Conservation (phyloP, 176 grass and related monocot genomes). For the Melocanna baccifera region DNA sequence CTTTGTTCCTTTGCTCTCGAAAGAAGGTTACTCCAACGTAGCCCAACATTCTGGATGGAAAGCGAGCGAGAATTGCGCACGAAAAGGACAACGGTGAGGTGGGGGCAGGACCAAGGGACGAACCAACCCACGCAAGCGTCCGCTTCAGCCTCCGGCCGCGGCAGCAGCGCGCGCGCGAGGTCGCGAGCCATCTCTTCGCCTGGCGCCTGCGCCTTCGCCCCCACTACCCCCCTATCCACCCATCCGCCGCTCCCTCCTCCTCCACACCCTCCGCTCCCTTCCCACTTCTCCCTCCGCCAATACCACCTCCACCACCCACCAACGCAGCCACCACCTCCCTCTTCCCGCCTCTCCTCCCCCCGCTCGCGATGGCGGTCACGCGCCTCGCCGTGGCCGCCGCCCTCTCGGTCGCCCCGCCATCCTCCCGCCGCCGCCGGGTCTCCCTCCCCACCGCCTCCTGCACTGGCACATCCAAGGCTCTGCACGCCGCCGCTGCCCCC, state of each 20-base stretch:
- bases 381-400: slow-evolving; percentile 54
- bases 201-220: background rate
- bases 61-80: background rate
- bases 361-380: slow-evolving; percentile 50
- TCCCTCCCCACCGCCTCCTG: background rate
- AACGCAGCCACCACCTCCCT: background rate
- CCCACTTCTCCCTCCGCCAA: background rate
- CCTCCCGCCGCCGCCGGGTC: slow-evolving; percentile 21
- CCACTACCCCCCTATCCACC: background rate
- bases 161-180: no score
- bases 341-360: background rate
- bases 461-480: background rate
- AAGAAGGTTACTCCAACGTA: no score
- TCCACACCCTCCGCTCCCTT: slow-evolving; percentile 27
- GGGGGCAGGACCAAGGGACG: background rate
- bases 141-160: background rate
- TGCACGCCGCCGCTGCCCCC: slow-evolving; percentile 17
- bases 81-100: background rate
- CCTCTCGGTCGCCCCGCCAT: slow-evolving; percentile 28
- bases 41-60: no score
- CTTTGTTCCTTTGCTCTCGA: no score
- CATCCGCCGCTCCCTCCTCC: background rate
- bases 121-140: background rate
- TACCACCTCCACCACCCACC: background rate
- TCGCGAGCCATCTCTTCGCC: background rate